These are phyloP conservation scores for Ogataea naganishii DNA, from an alignment of 805 yeast genomes.

Conservation along the genomic window DNA sequence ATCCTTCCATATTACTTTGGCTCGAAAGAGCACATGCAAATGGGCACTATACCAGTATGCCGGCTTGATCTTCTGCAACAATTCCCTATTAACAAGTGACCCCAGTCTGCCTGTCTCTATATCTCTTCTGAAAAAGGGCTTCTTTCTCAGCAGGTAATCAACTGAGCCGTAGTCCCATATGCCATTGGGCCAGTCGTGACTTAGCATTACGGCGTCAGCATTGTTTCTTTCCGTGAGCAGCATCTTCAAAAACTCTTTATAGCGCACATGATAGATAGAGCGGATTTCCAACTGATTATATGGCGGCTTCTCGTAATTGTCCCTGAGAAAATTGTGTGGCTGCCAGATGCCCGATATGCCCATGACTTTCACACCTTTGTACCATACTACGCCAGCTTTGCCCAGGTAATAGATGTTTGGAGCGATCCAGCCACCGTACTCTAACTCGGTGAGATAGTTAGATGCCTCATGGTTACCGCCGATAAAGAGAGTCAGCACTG, in stretches of 20 bases:
- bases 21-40: conserved; percentile 67
- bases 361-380: conserved; percentile 64
- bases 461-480: conserved; percentile 97
- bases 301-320: conserved; percentile 38
- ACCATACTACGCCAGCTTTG: conserved; percentile 64
- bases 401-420: conserved; percentile 84
- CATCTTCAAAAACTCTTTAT: conserved; percentile 53
- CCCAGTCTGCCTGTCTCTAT: conserved; percentile 57
- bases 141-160: conserved; percentile 37
- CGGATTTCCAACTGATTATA: conserved; percentile 36
- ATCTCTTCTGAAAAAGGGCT: conserved; percentile 65
- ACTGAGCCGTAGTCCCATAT: conserved; percentile 59
- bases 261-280: conserved; percentile 67
- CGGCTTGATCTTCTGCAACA: conserved; percentile 53
- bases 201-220: conserved; percentile 44
- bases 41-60: conserved; percentile 84
- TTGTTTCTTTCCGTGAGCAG: conserved; percentile 24
- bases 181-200: conserved; percentile 95
- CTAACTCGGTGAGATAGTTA: conserved; percentile 60
- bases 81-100: conserved; percentile 51
- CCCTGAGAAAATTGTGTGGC: conserved; percentile 33
- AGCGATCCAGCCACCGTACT: conserved; percentile 90
- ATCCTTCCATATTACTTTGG: conserved; percentile 30
- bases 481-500: conserved; percentile 69
- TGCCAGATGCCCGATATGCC: conserved; percentile 85